Conservation (phyloP, 1,284 basidiomycete species). For the Lentinus polychrous region DNA sequence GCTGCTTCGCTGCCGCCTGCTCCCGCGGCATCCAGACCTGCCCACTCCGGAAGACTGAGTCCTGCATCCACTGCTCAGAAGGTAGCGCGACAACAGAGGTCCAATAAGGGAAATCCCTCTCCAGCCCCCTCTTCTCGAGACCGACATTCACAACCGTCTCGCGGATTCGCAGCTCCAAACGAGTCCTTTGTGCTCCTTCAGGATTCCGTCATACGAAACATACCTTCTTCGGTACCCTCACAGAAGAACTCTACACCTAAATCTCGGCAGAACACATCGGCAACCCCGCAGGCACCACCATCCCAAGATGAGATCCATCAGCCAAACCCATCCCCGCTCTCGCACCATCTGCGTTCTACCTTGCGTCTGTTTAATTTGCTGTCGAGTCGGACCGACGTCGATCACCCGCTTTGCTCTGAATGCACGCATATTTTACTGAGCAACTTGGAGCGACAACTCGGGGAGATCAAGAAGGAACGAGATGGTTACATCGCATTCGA, state of each 20-base stretch:
- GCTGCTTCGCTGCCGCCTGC: constrained; percentile 63
- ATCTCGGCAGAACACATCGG: constrained; percentile 19
- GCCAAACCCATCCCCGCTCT: constrained; percentile 64
- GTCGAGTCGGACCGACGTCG: constrained; percentile 76
- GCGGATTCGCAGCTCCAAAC: constrained; percentile 47
- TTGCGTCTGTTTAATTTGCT: constrained; percentile 73
- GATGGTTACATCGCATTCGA: constrained; percentile 93
- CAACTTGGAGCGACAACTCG: constrained; percentile 76
- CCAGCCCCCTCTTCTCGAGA: constrained; percentile 34
- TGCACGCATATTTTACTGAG: constrained; percentile 83
- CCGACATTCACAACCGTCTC: constrained; percentile 41
- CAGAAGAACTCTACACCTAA: constrained; percentile 35
- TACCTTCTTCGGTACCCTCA: constrained; percentile 38
- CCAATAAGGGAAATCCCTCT: constrained; percentile 31
- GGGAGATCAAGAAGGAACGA: constrained; percentile 86
- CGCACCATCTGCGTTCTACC: constrained; percentile 71
- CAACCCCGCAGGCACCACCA: constrained; percentile 12
- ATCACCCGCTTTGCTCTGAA: constrained; percentile 93
- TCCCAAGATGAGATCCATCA: constrained; percentile 36
- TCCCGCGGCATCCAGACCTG: constrained; percentile 31
- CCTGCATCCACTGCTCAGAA: constrained; percentile 53
- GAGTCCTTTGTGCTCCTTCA: constrained; percentile 89
- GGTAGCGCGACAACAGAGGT: constrained; percentile 48
- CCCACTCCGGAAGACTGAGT: constrained; percentile 52
- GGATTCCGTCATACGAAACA: constrained; percentile 67